Conservation (phyloP, 805 yeast species). For the Hanseniaspora lindneri region DNA sequence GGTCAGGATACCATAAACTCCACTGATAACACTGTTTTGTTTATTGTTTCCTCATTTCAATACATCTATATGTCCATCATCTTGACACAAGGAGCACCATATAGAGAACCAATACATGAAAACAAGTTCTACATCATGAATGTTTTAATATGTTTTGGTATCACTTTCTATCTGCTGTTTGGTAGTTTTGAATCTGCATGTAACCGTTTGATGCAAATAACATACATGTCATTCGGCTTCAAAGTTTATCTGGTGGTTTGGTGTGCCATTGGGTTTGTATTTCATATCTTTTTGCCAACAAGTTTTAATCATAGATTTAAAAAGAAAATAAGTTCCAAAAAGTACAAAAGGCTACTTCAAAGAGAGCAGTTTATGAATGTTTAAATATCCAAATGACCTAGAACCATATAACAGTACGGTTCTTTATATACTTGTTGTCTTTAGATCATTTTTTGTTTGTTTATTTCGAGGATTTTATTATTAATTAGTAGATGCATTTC, state of each 20-base stretch:
- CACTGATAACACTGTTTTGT: conserved; percentile 80
- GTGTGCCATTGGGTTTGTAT: conserved; percentile 40
- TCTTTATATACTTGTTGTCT: no score
- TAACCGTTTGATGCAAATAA: conserved; percentile 69
- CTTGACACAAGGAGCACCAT: conserved; percentile 89
- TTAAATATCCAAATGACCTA: no score
- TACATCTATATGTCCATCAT: conserved; percentile 74
- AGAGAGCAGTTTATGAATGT: conserved; percentile 17
- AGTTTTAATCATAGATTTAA: conserved; percentile 27
- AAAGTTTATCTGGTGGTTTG: conserved; percentile 39
- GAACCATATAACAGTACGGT: no score
- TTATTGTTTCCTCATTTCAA: conserved; percentile 74
- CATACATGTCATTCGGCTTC: conserved; percentile 42
- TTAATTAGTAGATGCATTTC: conserved; percentile 56
- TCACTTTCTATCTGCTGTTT: conserved; percentile 44
- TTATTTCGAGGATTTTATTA: conserved; percentile 17
- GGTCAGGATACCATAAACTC: conserved; percentile 71
- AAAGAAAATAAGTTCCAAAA: conserved; percentile 32
- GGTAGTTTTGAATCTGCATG: conserved; percentile 32
- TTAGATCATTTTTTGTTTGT: no score
- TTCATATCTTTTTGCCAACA: conserved; percentile 28
- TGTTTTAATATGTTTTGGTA: conserved; percentile 36
- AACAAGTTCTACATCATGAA: conserved; percentile 64
- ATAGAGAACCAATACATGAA: conserved; percentile 58
- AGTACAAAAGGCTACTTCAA: conserved; percentile 27